Evolutionary conservation across 352 stramenopile genomes (phyloP).

Genomic region (Globisporangium solare): DNA sequence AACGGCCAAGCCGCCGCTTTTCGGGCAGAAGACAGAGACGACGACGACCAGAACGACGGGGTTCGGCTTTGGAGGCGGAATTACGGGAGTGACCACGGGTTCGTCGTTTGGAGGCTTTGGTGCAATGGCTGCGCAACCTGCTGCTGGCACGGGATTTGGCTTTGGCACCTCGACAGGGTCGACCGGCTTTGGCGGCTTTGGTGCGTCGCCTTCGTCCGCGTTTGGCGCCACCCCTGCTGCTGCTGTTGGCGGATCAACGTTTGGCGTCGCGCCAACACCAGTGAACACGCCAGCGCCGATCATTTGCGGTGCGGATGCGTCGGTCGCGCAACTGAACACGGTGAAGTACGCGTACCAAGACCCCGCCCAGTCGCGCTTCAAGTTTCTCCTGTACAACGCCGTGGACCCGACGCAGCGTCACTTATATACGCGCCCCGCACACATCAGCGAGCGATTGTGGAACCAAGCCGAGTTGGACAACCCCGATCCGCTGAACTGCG

Average conservation of each 20-base stretch:
- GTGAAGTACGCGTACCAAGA: conserved; percentile 84
- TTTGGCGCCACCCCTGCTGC: conserved; percentile 24
- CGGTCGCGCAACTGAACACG: conserved; percentile 74
- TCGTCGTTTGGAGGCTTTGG: conserved; percentile 32
- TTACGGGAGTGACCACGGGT: conserved; percentile 13
- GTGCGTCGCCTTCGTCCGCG: conserved; percentile 11
- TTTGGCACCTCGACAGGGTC: background rate
- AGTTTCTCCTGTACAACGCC: conserved; percentile 88
- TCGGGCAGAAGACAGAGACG: conserved; percentile 32
- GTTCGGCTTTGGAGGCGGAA: conserved; percentile 27
- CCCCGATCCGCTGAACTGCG: conserved; percentile 75
- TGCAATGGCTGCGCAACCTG: conserved; percentile 4
- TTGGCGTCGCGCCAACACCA: conserved; percentile 26
- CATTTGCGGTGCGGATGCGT: conserved; percentile 67
- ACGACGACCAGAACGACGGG: conserved; percentile 21
- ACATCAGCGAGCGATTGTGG: conserved; percentile 85
- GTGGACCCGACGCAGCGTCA: conserved; percentile 80
- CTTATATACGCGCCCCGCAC: conserved; percentile 67
- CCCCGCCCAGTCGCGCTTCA: conserved; percentile 81
- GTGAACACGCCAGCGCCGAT: conserved; percentile 60
- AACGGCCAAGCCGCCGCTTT: conserved; percentile 42
- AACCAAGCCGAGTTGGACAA: conserved; percentile 85
- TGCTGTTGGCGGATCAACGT: conserved; percentile 21
- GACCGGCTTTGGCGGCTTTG: conserved; percentile 21
- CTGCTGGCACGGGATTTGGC: too few species aligned